Conservation (phyloP, 192 early-diverging fungal species). For the Backusella morwellensis region DNA sequence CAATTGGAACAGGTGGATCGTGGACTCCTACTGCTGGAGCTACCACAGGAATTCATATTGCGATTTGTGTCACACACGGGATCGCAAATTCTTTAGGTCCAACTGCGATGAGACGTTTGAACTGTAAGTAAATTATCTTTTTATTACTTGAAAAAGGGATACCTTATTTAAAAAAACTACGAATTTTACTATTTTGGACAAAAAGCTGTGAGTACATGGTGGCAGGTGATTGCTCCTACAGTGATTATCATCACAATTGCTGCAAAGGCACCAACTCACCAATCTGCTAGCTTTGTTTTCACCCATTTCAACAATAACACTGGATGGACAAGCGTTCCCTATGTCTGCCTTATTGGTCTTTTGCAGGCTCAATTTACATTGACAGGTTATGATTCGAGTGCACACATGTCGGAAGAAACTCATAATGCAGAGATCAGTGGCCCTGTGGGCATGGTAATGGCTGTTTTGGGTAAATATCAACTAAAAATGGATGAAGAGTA, state of each 20-base stretch:
- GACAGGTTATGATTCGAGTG: slow-evolving; percentile 49
- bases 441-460: slow-evolving; percentile 46
- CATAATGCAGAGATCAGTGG: slow-evolving; percentile 44
- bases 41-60: slow-evolving; percentile 42
- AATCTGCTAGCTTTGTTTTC: slow-evolving; percentile 48
- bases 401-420: slow-evolving; percentile 53
- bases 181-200: background rate
- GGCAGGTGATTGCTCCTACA: slow-evolving; percentile 45
- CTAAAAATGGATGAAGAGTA: background rate
- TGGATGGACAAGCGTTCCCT: slow-evolving; percentile 27
- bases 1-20: slow-evolving; percentile 25
- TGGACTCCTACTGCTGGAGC: slow-evolving; percentile 23
- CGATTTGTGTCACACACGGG: slow-evolving; percentile 44
- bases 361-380: slow-evolving; percentile 50
- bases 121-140: slow-evolving; percentile 17
- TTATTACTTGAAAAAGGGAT: background rate
- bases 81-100: slow-evolving; percentile 44
- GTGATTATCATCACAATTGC: slow-evolving; percentile 43
- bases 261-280: slow-evolving; percentile 43
- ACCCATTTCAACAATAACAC: slow-evolving; percentile 44
- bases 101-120: slow-evolving; percentile 27
- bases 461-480: slow-evolving; percentile 34
- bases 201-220: slow-evolving; percentile 35
- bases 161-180: background rate
- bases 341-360: slow-evolving; percentile 36